A percentile compares a stretch with the other conserved stretches of the same genome.
phyloP scores from a whole-genome alignment of 2,329 filamentous ascomycete species.

The Diaporthe capsici region DNA sequence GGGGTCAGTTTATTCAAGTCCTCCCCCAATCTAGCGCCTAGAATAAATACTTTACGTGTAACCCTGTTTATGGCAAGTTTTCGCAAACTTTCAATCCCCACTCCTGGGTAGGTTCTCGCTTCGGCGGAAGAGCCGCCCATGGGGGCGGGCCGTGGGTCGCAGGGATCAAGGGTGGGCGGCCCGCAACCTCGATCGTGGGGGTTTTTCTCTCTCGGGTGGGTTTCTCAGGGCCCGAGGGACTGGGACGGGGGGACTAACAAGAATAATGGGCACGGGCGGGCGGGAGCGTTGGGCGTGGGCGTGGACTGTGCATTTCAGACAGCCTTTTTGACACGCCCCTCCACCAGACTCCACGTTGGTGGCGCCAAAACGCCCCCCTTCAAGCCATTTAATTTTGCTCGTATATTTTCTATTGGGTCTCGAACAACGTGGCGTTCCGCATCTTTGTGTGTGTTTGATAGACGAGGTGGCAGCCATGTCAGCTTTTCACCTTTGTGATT shows the following conservation, averaged over 20 bases:
- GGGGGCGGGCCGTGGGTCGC: slow-evolving; percentile 1
- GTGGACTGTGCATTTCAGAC: not conserved
- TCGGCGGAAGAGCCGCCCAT: not conserved
- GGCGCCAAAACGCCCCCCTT: not conserved
- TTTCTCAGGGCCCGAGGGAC: slow-evolving; percentile 18
- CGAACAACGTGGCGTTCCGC: not conserved
- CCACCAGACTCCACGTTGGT: not conserved
- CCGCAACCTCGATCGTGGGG: slow-evolving; percentile 18
- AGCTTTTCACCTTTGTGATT: not conserved
- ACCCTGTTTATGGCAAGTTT: not conserved
- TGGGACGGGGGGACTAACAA: not conserved
- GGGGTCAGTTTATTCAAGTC: not conserved
- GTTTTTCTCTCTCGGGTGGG: not conserved
- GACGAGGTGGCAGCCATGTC: slow-evolving; percentile 17
- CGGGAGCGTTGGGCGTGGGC: not conserved
- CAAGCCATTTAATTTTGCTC: not conserved
- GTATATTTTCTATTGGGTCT: not conserved
- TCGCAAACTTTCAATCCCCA: not conserved
- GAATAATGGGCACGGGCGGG: slow-evolving; percentile 5
- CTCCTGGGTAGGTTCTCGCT: not conserved
- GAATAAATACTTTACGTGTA: not conserved
- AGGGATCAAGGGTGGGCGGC: slow-evolving; percentile 20
- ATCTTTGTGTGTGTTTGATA: not conserved
- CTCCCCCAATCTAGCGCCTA: not conserved
- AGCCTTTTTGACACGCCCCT: not conserved